Evolutionary conservation across 108 stramenopile species (phyloP).

Genomic region (Mediolabrus comicus): DNA sequence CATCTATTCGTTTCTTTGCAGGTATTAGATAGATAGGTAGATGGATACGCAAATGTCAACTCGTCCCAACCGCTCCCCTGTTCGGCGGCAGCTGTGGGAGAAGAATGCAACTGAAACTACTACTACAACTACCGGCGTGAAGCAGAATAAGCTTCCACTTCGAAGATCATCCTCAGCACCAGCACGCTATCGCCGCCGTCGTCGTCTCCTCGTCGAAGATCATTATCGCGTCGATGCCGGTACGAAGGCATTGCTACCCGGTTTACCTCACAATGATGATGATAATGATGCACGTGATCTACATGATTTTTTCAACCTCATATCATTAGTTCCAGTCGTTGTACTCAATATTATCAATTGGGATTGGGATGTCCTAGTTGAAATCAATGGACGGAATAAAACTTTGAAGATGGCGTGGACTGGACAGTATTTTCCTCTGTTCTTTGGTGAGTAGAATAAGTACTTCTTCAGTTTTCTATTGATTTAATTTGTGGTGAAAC

Average conservation of each 20-base stretch:
- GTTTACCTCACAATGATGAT: constrained; percentile 68
- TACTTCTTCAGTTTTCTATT: no score
- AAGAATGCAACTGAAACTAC: background rate
- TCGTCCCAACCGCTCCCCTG: background rate
- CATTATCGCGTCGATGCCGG: constrained; percentile 67
- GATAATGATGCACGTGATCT: constrained; percentile 64
- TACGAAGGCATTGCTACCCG: constrained; percentile 62
- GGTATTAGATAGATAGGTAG: background rate
- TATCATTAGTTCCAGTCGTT: constrained; percentile 76
- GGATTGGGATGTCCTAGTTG: constrained; percentile 75
- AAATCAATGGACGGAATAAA: constrained; percentile 26
- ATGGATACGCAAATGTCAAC: background rate
- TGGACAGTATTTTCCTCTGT: constrained; percentile 74
- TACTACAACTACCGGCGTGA: background rate
- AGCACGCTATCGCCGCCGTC: constrained; percentile 17
- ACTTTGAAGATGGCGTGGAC: constrained; percentile 70
- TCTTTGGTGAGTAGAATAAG: no score
- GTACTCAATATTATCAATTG: constrained; percentile 85
- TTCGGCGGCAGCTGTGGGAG: background rate
- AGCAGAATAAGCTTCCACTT: background rate
- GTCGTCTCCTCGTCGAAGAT: constrained; percentile 54
- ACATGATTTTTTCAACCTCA: constrained; percentile 89
- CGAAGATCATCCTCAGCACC: constrained; percentile 32
- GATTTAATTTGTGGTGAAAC: no score
- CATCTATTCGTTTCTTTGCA: no score